These are phyloP conservation scores for Tirmania nivea DNA, from an alignment of 495 filamentous ascomycete genomes.

Conservation along the genomic window DNA sequence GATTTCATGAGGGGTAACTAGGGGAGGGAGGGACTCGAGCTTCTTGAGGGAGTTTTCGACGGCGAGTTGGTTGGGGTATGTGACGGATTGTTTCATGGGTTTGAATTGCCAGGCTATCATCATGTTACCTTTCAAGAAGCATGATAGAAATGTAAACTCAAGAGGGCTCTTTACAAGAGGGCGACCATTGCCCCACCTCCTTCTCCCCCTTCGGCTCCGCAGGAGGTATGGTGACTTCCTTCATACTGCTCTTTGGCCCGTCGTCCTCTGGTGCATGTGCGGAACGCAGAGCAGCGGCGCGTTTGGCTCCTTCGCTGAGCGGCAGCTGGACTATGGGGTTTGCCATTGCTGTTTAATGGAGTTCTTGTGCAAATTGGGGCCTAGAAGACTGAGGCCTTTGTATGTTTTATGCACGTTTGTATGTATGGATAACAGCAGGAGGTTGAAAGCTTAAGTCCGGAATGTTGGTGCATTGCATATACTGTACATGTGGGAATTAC, in stretches of 20 bases:
- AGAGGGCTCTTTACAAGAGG: background rate
- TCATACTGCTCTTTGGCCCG: slow-evolving; percentile 2
- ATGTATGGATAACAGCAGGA: too few relatives aligned
- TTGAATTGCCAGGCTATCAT: slow-evolving; percentile 58
- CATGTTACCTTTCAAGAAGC: background rate
- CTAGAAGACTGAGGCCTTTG: too few relatives aligned
- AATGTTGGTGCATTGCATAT: too few relatives aligned
- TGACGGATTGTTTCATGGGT: slow-evolving; percentile 75
- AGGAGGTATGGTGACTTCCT: background rate
- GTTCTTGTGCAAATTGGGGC: background rate
- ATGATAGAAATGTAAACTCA: background rate
- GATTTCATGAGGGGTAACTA: slow-evolving; percentile 80
- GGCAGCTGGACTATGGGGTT: slow-evolving; percentile 9
- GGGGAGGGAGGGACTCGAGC: slow-evolving; percentile 56
- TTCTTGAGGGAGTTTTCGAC: slow-evolving; percentile 45
- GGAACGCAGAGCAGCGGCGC: slow-evolving; percentile 10
- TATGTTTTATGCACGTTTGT: too few relatives aligned
- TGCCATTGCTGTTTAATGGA: slow-evolving; percentile 5
- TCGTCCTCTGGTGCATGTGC: background rate
- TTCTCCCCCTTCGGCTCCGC: background rate
- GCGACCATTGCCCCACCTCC: background rate
- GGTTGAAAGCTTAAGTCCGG: too few relatives aligned
- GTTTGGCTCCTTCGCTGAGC: slow-evolving; percentile 13
- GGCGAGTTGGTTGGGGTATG: slow-evolving; percentile 45
- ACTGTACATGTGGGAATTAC: too few relatives aligned